phyloP scores from a whole-genome alignment of 257 asterid species.

The Solanum commersonii region DNA sequence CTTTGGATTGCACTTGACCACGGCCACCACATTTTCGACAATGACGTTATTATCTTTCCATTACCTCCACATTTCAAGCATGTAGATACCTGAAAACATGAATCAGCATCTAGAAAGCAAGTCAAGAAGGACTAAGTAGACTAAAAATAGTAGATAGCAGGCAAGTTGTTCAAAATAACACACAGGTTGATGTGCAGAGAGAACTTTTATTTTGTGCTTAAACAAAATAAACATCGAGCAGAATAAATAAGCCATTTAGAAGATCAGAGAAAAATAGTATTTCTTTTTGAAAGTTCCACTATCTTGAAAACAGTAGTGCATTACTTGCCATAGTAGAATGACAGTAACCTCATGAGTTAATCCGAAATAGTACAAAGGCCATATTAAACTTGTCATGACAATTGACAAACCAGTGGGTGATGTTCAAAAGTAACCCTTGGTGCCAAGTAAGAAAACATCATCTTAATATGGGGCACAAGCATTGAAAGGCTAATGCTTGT shows the following conservation, averaged over 20 bases:
- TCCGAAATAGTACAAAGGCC: neutral
- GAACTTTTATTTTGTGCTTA: neutral
- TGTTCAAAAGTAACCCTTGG: neutral
- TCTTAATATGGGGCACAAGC: neutral
- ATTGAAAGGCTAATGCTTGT: neutral
- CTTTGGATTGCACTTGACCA: constrained; percentile 55
- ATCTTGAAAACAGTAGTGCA: neutral
- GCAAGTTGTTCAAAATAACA: neutral
- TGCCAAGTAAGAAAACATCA: neutral
- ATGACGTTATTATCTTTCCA: constrained; percentile 70
- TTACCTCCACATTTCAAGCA: constrained; percentile 78
- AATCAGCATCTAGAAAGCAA: constrained; percentile 39
- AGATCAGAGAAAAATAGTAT: neutral
- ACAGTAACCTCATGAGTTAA: neutral
- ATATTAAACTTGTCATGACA: neutral
- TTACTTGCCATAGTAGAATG: neutral
- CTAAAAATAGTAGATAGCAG: neutral
- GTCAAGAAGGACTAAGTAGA: neutral
- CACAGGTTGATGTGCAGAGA: neutral
- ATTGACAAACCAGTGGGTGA: neutral
- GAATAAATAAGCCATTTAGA: neutral
- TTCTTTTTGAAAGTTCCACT: neutral
- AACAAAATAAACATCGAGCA: neutral
- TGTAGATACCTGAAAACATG: constrained; percentile 70
- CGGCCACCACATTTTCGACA: constrained; percentile 70